phyloP scores from a whole-genome alignment of 306 rosid species.

The Mucuna pruriens region DNA sequence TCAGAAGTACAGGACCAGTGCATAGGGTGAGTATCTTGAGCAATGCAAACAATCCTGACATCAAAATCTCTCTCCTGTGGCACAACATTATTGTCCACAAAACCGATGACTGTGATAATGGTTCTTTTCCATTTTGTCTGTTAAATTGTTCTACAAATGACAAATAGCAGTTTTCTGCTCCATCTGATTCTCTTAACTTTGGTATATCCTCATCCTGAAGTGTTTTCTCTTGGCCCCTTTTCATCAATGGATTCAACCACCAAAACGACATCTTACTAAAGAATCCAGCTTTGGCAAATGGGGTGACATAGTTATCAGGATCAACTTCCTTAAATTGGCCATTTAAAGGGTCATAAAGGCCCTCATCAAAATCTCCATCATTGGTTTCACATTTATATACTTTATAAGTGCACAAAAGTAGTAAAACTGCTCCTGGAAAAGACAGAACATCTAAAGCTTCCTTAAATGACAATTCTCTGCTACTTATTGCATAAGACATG shows the following conservation, averaged over 20 bases:
- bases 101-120: slow-evolving; percentile 47
- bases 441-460: slow-evolving; percentile 34
- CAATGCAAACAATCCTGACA: slow-evolving; percentile 68
- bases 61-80: slow-evolving; percentile 57
- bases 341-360: slow-evolving; percentile 55
- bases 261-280: slow-evolving; percentile 51
- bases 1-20: slow-evolving; percentile 68
- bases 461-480: slow-evolving; percentile 41
- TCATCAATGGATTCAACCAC: slow-evolving; percentile 79
- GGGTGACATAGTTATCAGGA: slow-evolving; percentile 41
- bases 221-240: slow-evolving; percentile 59
- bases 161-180: slow-evolving; percentile 60
- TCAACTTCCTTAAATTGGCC: slow-evolving; percentile 40
- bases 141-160: slow-evolving; percentile 48
- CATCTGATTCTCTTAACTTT: slow-evolving; percentile 49
- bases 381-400: slow-evolving; percentile 21
- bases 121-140: slow-evolving; percentile 38
- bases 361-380: slow-evolving; percentile 32
- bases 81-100: slow-evolving; percentile 53
- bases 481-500: slow-evolving; percentile 36
- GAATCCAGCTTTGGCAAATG: slow-evolving; percentile 62
- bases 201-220: slow-evolving; percentile 67
- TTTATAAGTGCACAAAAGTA: slow-evolving; percentile 46
- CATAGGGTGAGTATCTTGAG: slow-evolving; percentile 58
- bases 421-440: slow-evolving; percentile 34